phyloP scores from a whole-genome alignment of 1,139 yeast genomes.

The Torulaspora globosa region DNA sequence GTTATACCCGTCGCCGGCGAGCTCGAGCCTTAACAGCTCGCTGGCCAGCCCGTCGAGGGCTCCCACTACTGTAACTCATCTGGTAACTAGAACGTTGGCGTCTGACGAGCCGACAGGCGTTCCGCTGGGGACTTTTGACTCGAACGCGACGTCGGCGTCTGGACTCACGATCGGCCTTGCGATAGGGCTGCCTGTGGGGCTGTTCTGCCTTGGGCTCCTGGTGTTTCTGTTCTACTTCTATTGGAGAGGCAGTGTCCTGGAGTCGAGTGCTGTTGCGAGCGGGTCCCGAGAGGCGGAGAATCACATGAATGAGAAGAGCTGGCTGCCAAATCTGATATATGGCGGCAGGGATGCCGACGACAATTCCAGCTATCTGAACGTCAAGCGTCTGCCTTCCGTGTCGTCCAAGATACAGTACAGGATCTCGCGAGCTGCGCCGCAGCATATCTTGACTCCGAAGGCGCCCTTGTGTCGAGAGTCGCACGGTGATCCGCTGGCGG shows the following conservation, averaged over 20 bases:
- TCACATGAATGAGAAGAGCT: conserved; percentile 2
- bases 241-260: conserved; percentile 1
- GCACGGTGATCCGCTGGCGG: conserved; percentile 3
- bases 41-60: not conserved
- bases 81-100: conserved; percentile 4
- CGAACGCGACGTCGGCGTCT: conserved; percentile 12
- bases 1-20: conserved; percentile 1
- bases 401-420: conserved; percentile 25
- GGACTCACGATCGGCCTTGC: conserved; percentile 28
- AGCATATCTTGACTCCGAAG: conserved; percentile 27
- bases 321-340: conserved; percentile 4
- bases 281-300: not conserved
- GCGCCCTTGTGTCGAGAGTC: conserved; percentile 3
- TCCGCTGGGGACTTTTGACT: conserved; percentile 8
- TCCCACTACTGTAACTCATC: conserved; percentile 7
- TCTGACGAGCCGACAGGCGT: conserved; percentile 9
- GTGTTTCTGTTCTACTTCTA: conserved; percentile 18
- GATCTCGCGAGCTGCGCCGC: conserved; percentile 18
- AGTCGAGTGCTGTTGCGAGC: not conserved
- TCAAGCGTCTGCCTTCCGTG: conserved; percentile 16
- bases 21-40: not conserved
- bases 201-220: conserved; percentile 24
- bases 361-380: conserved; percentile 8
- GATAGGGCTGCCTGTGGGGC: conserved; percentile 34
- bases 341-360: conserved; percentile 4